Base-by-base conservation (phyloP, 345 rosid species). In the Sonneratia caseolaris region DNA sequence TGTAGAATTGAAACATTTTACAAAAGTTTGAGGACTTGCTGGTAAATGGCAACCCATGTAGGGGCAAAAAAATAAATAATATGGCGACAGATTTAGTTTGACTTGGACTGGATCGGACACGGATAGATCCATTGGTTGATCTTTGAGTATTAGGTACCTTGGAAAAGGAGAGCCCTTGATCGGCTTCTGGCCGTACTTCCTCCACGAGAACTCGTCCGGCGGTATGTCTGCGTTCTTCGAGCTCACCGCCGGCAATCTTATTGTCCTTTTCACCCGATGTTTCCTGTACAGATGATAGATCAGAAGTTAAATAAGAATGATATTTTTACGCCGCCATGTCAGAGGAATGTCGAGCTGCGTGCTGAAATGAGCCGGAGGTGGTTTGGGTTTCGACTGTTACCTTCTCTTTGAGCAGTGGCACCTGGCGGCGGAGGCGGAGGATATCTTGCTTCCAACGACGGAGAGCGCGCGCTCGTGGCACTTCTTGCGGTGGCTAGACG, bases 141-240 rank as follows among this genome's bases (percentile, higher is more conserved):
- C 22, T 59, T 7, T 43, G 2, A 43, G 22, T 4, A 35, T 36
- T 32, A 35, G 7, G 22, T 47, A 68, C 87, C 87, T 71, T 15
- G 84, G 83, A 64, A 68, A 71, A 4, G 87, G 85, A 12, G 87
- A 84, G 4, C 87, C 87, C 70, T 81, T 81, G 71, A 84, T 84
- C 56, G 85, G 87, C 76, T 84, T 84, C 68, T 84, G 87, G 9
- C 87, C 87, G 68, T 84, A 84, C 55, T 84, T 84, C 55, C 85
- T 77, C 87, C 87, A 84, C 0, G 87, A 72, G 76, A 75, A 79
- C 72, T 78, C 85, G 42, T 84, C 87, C 37, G 83, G 68, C 0
- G 85, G 85, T 15, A 81, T 81, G 45, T 84, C 87, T 21, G 85
- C 80, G 27, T 71, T 74, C 69, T 76, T 83, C 19, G 83, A 69